A percentile compares a stretch with the other conserved stretches of the same genome.
Conservation (phyloP, 2,329 filamentous ascomycete genomes). For the Fusarium praegraminearum region DNA sequence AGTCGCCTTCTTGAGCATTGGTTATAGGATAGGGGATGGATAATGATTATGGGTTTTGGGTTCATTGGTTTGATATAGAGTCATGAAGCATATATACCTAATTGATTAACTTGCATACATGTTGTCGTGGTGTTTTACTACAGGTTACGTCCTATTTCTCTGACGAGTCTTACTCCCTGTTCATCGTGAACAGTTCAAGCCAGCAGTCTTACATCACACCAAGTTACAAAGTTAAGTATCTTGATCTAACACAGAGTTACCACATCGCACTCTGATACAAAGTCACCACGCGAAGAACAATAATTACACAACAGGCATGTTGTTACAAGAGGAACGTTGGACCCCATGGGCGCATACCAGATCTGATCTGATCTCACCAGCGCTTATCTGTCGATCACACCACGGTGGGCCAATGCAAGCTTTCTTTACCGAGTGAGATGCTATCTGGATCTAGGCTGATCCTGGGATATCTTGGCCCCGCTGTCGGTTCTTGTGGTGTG, state of each 20-base stretch:
- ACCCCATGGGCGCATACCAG: neutral
- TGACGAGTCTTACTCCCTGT: neutral
- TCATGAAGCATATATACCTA: slow-evolving; percentile 13
- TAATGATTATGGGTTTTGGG: slow-evolving; percentile 22
- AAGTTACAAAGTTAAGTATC: too few species aligned
- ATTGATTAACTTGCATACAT: neutral
- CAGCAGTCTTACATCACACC: too few species aligned
- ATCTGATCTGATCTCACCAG: neutral
- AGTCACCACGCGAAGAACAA: neutral
- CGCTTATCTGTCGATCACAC: slow-evolving; percentile 22
- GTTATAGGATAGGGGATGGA: slow-evolving; percentile 7
- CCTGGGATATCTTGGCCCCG: neutral
- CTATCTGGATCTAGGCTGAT: neutral
- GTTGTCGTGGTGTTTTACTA: neutral
- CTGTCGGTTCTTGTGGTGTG: slow-evolving; percentile 5
- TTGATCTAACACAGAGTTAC: too few species aligned
- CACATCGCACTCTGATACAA: neutral
- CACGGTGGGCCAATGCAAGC: slow-evolving; percentile 4
- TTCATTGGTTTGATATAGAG: slow-evolving; percentile 20
- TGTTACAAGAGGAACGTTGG: too few species aligned
- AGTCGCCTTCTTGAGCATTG: neutral
- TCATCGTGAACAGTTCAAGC: too few species aligned
- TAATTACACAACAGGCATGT: too few species aligned
- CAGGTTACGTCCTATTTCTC: neutral
- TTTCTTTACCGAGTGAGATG: neutral